These are phyloP conservation scores for Saururus chinensis DNA, from an alignment of 164 flowering plant species.

Conservation along the genomic window DNA sequence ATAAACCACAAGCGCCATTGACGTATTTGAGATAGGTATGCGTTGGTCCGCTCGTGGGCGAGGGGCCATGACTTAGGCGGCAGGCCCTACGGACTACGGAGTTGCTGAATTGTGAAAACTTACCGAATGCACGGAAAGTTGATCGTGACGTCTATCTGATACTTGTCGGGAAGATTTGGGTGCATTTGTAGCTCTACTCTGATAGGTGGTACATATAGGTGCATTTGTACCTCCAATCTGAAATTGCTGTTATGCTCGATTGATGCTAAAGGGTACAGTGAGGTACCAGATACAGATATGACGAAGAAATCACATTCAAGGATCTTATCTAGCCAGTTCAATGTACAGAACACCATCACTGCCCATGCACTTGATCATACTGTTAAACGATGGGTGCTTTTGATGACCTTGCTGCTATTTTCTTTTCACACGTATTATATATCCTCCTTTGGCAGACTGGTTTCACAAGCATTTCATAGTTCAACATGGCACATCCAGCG, in stretches of 20 bases:
- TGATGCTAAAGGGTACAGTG: constrained; percentile 5
- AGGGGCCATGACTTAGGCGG: constrained; percentile 68
- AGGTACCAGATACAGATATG: constrained; percentile 5
- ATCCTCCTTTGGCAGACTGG: too few relatives aligned
- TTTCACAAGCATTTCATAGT: too few relatives aligned
- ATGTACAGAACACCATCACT: constrained; percentile 34
- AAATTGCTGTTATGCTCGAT: constrained; percentile 5
- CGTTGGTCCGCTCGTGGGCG: constrained; percentile 55
- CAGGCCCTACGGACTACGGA: constrained; percentile 41
- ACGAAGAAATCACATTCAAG: constrained; percentile 8
- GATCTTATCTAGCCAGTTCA: constrained; percentile 6
- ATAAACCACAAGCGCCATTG: too few relatives aligned
- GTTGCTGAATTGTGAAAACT: constrained; percentile 37
- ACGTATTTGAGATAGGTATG: constrained; percentile 25
- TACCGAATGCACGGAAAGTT: constrained; percentile 36
- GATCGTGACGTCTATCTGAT: constrained; percentile 8
- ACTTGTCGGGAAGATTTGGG: constrained; percentile 9
- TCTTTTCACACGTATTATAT: too few relatives aligned
- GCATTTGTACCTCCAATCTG: constrained; percentile 5
- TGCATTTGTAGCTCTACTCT: constrained; percentile 3
- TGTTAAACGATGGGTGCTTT: constrained; percentile 57
- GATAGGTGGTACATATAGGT: constrained; percentile 6
- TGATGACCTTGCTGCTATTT: too few relatives aligned
- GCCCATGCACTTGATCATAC: constrained; percentile 35
- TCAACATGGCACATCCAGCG: too few relatives aligned